Evolutionary conservation across 768 basidiomycete genomes (phyloP).

Genomic region (Cubamyces sp.): DNA sequence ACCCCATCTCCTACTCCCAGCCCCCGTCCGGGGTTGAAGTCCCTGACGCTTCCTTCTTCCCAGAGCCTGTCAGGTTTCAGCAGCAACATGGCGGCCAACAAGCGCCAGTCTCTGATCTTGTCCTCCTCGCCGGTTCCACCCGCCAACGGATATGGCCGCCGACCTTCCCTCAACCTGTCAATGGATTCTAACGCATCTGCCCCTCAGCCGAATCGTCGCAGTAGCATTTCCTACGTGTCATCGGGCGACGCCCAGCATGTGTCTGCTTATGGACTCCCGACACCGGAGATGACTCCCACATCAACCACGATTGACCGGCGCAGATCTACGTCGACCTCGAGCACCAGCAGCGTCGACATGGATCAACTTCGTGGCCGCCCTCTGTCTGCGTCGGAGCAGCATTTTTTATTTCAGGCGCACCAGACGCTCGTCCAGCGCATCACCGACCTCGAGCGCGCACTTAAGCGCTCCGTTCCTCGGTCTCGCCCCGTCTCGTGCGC

Average conservation of each 20-base stretch:
- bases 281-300: conserved; percentile 75
- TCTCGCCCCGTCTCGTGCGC: conserved; percentile 46
- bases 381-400: conserved; percentile 74
- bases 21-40: conserved; percentile 52
- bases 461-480: conserved; percentile 49
- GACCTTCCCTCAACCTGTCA: conserved; percentile 33
- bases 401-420: conserved; percentile 87
- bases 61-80: conserved; percentile 23
- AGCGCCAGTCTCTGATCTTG: conserved; percentile 40
- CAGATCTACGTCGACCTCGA: conserved; percentile 23
- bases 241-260: conserved; percentile 32
- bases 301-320: conserved; percentile 36
- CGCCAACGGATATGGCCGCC: conserved; percentile 44
- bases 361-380: conserved; percentile 35
- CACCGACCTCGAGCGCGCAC: conserved; percentile 69
- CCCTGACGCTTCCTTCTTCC: conserved; percentile 50
- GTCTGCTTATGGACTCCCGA: conserved; percentile 57
- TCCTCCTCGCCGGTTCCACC: conserved; percentile 37
- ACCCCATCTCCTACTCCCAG: conserved; percentile 60
- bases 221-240: conserved; percentile 81
- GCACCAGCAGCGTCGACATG: conserved; percentile 16
- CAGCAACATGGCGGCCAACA: conserved; percentile 26
- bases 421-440: conserved; percentile 82
- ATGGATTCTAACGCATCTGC: conserved; percentile 29
- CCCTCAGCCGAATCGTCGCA: conserved; percentile 44